Base-by-base conservation (phyloP, 768 basidiomycete species). In the Scleroderma citrinum region DNA sequence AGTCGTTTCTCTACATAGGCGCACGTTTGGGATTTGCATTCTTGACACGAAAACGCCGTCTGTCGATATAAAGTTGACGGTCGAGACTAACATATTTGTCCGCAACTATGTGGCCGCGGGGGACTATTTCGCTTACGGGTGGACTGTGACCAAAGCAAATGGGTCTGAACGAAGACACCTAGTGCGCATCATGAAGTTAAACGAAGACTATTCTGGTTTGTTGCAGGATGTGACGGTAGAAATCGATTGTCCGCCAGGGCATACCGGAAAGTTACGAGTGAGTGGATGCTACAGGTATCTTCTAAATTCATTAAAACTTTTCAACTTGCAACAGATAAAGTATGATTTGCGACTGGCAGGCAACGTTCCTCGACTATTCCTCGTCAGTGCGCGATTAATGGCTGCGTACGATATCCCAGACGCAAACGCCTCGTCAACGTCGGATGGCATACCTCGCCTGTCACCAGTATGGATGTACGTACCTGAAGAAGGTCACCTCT, bases 261-360 rank as follows among this genome's bases (percentile, higher is more conserved):
- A 56, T 30, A 53, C 58, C 7, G 65, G 63, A 26, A 60, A 48
- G 42, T 30, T 65, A 13, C 64, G 62, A 56, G 63, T 65, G 49
- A 20, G 35, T 39, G 5, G 8, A 17, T 26, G 20, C 1, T 17
- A 26, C 16, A 24, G 14, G 10, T 24, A 12, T 16, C 17, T 26
- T 3, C 49, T 23, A 31, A 39, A 17, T 6, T 3, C 10, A 21
- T 21, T 21, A n/a, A 36, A 55, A 43, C 17, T 6, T 11, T 21
- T 11, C 26, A 38, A 8, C 5, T 23, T 3, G 32, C 31, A 32
- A 31, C 36, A 65, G 63, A 47, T 65, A 30, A 65, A 60, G 21
- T 65, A 65, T 29, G 65, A 65, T 38, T 39, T 65, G 44, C 56
- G 65, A 29, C 26, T 65, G 1, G 58, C 63, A 7, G 63, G 63